Conservation (phyloP, 495 filamentous ascomycete species). For the Baudoinia panamericana region DNA sequence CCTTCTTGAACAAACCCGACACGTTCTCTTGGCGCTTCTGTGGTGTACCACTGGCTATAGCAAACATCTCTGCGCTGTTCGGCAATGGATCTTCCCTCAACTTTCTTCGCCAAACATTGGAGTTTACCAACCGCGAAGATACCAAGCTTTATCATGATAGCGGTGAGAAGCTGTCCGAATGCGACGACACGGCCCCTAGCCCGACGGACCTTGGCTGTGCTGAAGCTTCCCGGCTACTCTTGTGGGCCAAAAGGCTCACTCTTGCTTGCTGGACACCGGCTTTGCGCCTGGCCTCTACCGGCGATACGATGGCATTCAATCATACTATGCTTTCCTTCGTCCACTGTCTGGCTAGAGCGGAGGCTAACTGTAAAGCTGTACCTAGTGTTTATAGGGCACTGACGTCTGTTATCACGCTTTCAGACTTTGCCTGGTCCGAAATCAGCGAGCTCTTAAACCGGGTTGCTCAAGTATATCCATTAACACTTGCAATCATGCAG, state of each 20-base stretch:
- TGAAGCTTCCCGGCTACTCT: constrained; percentile 26
- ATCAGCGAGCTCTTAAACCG: no score
- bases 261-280: constrained; percentile 42
- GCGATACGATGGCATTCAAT: constrained; percentile 53
- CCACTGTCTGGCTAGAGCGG: constrained; percentile 42
- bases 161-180: no score
- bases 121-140: no score
- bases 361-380: constrained; percentile 32
- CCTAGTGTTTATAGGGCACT: constrained; percentile 19
- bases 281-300: constrained; percentile 50
- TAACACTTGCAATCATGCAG: constrained; percentile 34
- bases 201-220: no score
- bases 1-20: constrained; percentile 21
- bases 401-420: constrained; percentile 54
- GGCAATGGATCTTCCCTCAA: no score
- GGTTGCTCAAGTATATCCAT: no score
- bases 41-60: no score
- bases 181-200: no score
- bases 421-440: constrained; percentile 32
- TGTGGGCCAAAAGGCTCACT: constrained; percentile 36
- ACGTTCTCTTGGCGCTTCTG: constrained; percentile 39
- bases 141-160: no score
- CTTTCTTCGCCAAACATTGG: no score
- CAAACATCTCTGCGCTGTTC: no score
- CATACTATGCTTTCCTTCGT: constrained; percentile 57